Base-by-base conservation (phyloP, 1,284 basidiomycete genomes). In the Trichosporon asahii region DNA sequence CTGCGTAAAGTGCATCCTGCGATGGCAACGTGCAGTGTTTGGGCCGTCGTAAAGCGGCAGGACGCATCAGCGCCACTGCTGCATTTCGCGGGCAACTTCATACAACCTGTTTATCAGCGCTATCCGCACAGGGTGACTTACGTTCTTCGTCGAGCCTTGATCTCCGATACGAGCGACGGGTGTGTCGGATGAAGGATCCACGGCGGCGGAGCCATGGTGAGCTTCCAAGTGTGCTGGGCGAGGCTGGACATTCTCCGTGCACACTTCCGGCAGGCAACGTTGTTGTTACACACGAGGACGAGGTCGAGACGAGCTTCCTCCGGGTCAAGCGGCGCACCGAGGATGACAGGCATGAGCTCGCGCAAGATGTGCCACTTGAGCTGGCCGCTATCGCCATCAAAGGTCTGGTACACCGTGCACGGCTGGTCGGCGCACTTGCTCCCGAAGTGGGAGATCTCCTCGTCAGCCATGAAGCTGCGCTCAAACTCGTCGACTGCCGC, bases 101-200 rank as follows among this genome's bases (percentile, higher is more conserved):
- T 31, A 61, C 29, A 61, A 12, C 29, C 57, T 61, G 29, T 6
- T 0, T 5, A 31, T 61, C 15, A 61, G 57, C 57, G 3, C 7
- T 15, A 61, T n/a, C n/a, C 7, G 18, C 15, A 11, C 6, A 3
- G 12, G 15, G 2, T 1, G 11, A 33, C 57, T 61, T 31, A 61
- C 57, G 27, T 33, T 31, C 29, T 15, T 9, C 57, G 57, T 21
- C 57, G 29, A 3, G 57, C 57, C 23, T 29, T 61, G 57, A 31
- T 23, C 27, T 61, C 57, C 3, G 57, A 61, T 9, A 61, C 57
- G 2, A 61, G 27, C 27, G 57, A 61, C 2, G 57, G 57, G 29
- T 61, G 57, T 7, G 57, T 61, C 3, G 57, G 57, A 12, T 31
- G 57, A 6, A 61, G 57, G 57, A 61, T 61, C 57, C 57, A 61